A percentile compares a stretch with the other conserved stretches of the same genome.
Evolutionary conservation across 306 rosid genomes (phyloP).

Genomic region (Delonix regia): DNA sequence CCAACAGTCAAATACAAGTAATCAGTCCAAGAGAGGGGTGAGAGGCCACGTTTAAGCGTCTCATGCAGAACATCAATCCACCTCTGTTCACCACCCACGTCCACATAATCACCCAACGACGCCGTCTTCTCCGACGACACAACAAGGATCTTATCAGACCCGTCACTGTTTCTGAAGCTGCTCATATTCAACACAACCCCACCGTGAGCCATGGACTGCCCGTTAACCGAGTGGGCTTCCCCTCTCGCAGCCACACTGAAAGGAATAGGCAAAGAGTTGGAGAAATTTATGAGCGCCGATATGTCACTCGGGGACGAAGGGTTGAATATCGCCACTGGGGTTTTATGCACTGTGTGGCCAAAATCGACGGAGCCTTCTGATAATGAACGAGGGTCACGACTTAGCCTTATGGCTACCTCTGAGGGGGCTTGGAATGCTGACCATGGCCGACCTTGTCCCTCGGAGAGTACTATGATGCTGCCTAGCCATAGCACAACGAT

Average conservation of each 20-base stretch:
- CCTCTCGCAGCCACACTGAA: slow-evolving; percentile 54
- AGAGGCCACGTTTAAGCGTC: slow-evolving; percentile 40
- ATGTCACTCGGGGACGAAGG: slow-evolving; percentile 60
- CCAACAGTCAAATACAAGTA: slow-evolving; percentile 62
- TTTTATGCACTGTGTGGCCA: slow-evolving; percentile 55
- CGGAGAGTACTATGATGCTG: not conserved
- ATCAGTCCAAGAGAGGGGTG: slow-evolving; percentile 63
- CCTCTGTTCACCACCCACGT: slow-evolving; percentile 63
- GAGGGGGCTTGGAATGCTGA: slow-evolving; percentile 41
- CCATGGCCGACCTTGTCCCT: slow-evolving; percentile 27
- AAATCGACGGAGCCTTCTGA: slow-evolving; percentile 64
- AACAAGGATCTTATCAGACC: slow-evolving; percentile 5
- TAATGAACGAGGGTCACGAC: slow-evolving; percentile 48
- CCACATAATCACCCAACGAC: slow-evolving; percentile 43
- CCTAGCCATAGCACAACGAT: not conserved
- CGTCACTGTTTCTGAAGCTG: not conserved
- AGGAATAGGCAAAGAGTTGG: slow-evolving; percentile 46
- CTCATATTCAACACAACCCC: slow-evolving; percentile 65
- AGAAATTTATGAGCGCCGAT: slow-evolving; percentile 41
- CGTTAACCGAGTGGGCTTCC: slow-evolving; percentile 47
- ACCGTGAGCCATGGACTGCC: slow-evolving; percentile 51
- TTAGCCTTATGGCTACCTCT: slow-evolving; percentile 36
- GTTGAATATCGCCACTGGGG: slow-evolving; percentile 49
- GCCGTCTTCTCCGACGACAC: not conserved
- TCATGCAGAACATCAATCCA: slow-evolving; percentile 58